Evolutionary conservation across 2,329 filamentous ascomycete genomes (phyloP), one percentile per base, ranked within the genome.

Genomic region (Chalaropsis ovoidea): DNA sequence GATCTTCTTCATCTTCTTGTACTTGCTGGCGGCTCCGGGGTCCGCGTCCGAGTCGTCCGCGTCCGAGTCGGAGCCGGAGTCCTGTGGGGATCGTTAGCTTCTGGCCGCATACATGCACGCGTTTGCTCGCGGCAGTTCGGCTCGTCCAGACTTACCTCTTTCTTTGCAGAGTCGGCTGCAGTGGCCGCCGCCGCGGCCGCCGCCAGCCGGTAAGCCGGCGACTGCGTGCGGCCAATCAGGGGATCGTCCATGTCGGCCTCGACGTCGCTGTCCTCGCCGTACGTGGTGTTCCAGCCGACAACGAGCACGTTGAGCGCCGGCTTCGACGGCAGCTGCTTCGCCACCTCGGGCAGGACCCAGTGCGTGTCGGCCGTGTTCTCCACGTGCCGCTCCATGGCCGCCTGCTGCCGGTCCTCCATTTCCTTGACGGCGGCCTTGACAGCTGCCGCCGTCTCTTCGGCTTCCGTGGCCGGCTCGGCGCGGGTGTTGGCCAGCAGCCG

Each of bases 321-420:
- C 66, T 77, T 74, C 54, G 74, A 68, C 65, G 70, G 70, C 69
- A 70, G 71, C 27, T 73, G 71, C 64, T 70, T 64, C 61, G 70
- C 69, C 17, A 70, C 70, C 63, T 83, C 80, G 68, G 84, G 85
- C 65, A 92, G 76, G 19, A 89, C 86, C 89, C 89, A 93, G 72
- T 86, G 85, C 19, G 86, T 87, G 73, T 92, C 89, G 63, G 86
- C 84, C 54, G 82, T 76, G 68, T 83, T 80, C 19, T 81, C 80
- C 8, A 84, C 83, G 68, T 85, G 83, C 70, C 81, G 81, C 68
- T 86, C 82, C 13, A 89, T 72, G 47, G 84, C 79, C 68, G 81
- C 79, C 71, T 83, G 80, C 8, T 84, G 81, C 70, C 85, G 86
- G 62, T 80, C 79, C 73, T 90, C 87, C 71, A 89, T 86, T 42